These are phyloP conservation scores for Xylaria venustula DNA, from an alignment of 495 filamentous ascomycete genomes.

Conservation along the genomic window DNA sequence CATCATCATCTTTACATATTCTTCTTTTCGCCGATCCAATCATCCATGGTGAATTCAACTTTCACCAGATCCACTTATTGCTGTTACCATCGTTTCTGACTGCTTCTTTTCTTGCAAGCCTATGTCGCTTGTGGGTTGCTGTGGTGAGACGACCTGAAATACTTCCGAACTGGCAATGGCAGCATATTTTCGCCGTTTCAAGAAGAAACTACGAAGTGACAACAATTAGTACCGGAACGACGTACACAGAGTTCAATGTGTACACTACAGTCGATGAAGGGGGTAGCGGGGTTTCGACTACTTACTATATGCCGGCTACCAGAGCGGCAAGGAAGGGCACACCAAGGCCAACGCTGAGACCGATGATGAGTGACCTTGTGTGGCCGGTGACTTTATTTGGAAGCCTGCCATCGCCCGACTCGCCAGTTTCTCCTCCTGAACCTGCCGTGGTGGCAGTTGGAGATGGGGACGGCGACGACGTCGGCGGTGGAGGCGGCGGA, in stretches of 20 bases:
- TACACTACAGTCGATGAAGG: not conserved
- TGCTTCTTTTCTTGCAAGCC: not conserved
- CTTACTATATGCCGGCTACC: slow-evolving; percentile 35
- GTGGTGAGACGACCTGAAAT: not conserved
- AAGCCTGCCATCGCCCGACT: slow-evolving; percentile 12
- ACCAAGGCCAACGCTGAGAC: slow-evolving; percentile 43
- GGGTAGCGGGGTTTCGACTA: not conserved
- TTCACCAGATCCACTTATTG: not conserved
- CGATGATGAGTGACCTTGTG: slow-evolving; percentile 40
- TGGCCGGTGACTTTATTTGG: slow-evolving; percentile 21
- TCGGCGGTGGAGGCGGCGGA: slow-evolving; percentile 26
- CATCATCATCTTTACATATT: too few species aligned
- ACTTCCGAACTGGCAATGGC: slow-evolving; percentile 9
- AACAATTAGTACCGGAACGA: not conserved
- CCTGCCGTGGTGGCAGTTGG: slow-evolving; percentile 19
- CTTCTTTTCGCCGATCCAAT: too few species aligned
- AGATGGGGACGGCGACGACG: slow-evolving; percentile 26
- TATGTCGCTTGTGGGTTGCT: not conserved
- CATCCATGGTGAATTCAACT: too few species aligned
- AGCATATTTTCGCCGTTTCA: slow-evolving; percentile 16
- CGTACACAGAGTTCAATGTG: not conserved
- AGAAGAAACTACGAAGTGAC: slow-evolving; percentile 14
- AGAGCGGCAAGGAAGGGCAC: slow-evolving; percentile 37
- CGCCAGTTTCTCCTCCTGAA: not conserved
- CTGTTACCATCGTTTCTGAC: not conserved